Evolutionary conservation across 1,284 basidiomycete genomes (phyloP).

Genomic region (Cutaneotrichosporon sp.): DNA sequence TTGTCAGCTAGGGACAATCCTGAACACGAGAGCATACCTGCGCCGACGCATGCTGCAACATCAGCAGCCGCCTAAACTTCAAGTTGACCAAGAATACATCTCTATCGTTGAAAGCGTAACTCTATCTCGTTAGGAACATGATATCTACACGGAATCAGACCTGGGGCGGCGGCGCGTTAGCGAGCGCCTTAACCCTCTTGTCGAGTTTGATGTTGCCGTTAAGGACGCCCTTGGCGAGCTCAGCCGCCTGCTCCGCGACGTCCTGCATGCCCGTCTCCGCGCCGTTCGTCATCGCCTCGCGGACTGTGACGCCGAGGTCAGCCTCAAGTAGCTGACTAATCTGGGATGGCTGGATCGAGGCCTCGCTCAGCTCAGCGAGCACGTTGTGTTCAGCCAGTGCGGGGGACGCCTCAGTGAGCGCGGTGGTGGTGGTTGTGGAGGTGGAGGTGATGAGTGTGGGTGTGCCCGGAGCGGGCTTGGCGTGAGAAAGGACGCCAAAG

Average conservation of each 20-base stretch:
- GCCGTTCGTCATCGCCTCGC: constrained; percentile 43
- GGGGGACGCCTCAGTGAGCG: constrained; percentile 10
- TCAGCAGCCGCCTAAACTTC: background rate
- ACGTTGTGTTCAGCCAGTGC: constrained; percentile 1
- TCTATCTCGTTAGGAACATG: background rate
- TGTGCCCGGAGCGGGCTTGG: background rate
- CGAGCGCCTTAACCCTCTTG: background rate
- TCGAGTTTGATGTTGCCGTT: background rate
- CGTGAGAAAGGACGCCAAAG: constrained; percentile 6
- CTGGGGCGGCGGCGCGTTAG: background rate
- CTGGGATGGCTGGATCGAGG: constrained; percentile 14
- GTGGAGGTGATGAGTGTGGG: constrained; percentile 17
- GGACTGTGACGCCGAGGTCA: constrained; percentile 37
- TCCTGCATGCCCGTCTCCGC: constrained; percentile 46
- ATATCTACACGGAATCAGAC: background rate
- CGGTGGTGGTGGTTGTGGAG: constrained; percentile 8
- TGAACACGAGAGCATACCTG: too few relatives aligned
- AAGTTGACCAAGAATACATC: background rate
- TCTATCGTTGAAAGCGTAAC: background rate
- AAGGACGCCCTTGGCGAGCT: constrained; percentile 21
- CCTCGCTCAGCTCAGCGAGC: constrained; percentile 22
- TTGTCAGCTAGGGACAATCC: too few relatives aligned
- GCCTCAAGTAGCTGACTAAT: constrained; percentile 36
- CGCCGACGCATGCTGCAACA: too few relatives aligned
- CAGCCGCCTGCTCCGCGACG: constrained; percentile 34